These are phyloP conservation scores for Plantago ovata DNA, from an alignment of 257 asterid genomes.

Conservation along the genomic window DNA sequence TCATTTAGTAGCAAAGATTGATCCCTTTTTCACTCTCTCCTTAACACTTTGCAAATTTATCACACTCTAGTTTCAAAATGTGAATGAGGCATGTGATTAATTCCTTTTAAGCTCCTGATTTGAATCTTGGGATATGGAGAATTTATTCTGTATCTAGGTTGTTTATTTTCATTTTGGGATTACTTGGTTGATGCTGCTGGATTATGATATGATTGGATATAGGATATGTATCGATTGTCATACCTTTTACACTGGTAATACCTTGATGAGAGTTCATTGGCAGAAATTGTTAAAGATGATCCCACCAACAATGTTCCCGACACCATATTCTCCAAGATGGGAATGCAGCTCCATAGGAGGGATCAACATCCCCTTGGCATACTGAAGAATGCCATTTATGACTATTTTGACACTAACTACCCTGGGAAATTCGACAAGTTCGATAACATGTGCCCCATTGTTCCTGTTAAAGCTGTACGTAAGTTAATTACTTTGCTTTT, in stretches of 20 bases:
- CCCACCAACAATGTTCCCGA: constrained; percentile 89
- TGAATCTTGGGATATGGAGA: neutral
- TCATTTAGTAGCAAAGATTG: no score
- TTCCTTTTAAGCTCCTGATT: neutral
- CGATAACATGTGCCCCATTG: constrained; percentile 74
- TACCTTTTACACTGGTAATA: no score
- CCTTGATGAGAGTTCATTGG: constrained; percentile 19
- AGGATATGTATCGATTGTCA: no score
- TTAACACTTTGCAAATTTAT: neutral
- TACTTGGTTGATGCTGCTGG: no score
- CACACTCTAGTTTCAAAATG: neutral
- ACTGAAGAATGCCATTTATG: constrained; percentile 75
- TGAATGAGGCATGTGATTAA: no score
- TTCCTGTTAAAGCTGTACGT: constrained; percentile 66
- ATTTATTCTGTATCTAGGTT: neutral
- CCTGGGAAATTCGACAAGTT: constrained; percentile 71
- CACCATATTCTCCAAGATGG: constrained; percentile 82
- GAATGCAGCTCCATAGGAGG: constrained; percentile 92
- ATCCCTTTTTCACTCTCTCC: no score
- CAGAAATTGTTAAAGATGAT: constrained; percentile 91
- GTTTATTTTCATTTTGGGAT: neutral
- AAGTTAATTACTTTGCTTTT: constrained; percentile 6
- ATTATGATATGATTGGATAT: no score
- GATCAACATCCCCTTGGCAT: constrained; percentile 90
- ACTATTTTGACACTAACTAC: constrained; percentile 74